A percentile compares a stretch with the other conserved stretches of the same genome.
Evolutionary conservation across 2,329 filamentous ascomycete genomes (phyloP).

Genomic region (Talaromyces sp.): DNA sequence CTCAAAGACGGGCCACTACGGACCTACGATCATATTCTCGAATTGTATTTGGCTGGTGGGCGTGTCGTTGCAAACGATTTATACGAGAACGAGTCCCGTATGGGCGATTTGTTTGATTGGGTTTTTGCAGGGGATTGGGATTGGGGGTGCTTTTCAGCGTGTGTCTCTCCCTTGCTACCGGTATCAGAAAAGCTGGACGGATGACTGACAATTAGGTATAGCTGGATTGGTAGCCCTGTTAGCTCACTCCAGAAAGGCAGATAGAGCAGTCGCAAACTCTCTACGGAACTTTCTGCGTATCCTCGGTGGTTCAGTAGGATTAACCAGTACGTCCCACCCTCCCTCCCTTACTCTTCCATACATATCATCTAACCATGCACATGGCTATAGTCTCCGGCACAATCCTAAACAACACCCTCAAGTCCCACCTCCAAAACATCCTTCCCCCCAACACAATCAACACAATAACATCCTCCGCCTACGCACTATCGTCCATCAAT

Average conservation of each 20-base stretch:
- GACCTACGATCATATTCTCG: slow-evolving; percentile 2
- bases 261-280: slow-evolving; percentile 16
- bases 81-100: slow-evolving; percentile 3
- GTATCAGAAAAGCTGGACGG: background rate
- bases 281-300: slow-evolving; percentile 17
- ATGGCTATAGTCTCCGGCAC: slow-evolving; percentile 13
- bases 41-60: slow-evolving; percentile 13
- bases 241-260: slow-evolving; percentile 15
- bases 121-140: slow-evolving; percentile 12
- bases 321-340: slow-evolving; percentile 5
- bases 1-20: slow-evolving; percentile 13
- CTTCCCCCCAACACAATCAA: slow-evolving; percentile 1
- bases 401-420: slow-evolving; percentile 15
- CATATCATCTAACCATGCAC: background rate
- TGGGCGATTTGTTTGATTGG: slow-evolving; percentile 17
- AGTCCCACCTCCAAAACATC: background rate
- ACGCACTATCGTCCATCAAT: background rate
- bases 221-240: slow-evolving; percentile 10
- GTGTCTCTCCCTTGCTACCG: background rate
- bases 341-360: background rate
- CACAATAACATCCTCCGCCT: slow-evolving; percentile 15
- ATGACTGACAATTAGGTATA: background rate
- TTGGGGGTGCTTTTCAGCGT: slow-evolving; percentile 16
- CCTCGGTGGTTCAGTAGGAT: slow-evolving; percentile 13
- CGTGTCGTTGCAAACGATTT: slow-evolving; percentile 10